Evolutionary conservation across 2,329 filamentous ascomycete genomes (phyloP).

Genomic region (Xylariaceae sp.): DNA sequence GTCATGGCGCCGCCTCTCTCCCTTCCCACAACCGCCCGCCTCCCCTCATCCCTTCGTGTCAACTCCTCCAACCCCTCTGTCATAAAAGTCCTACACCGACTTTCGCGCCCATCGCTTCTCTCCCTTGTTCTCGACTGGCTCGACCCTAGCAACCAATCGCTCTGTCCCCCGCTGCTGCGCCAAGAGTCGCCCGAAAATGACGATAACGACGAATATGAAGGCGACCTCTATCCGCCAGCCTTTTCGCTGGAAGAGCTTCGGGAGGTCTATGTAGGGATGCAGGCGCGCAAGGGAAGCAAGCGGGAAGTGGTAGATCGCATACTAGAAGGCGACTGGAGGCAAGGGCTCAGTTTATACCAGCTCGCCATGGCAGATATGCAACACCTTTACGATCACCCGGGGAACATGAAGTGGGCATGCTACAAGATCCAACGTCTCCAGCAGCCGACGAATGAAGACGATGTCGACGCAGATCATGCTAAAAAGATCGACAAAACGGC

Average conservation of each 20-base stretch:
- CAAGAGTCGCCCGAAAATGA: conserved; percentile 40
- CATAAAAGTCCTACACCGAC: conserved; percentile 59
- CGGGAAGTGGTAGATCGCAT: conserved; percentile 60
- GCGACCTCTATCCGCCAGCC: conserved; percentile 65
- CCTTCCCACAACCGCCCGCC: conserved; percentile 64
- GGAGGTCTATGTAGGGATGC: conserved; percentile 57
- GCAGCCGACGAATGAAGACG: conserved; percentile 37
- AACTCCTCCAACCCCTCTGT: conserved; percentile 60
- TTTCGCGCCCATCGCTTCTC: conserved; percentile 67
- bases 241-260: conserved; percentile 61
- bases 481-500: conserved; percentile 40
- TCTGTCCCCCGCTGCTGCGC: conserved; percentile 55
- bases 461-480: conserved; percentile 25
- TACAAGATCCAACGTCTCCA: conserved; percentile 53
- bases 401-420: conserved; percentile 59
- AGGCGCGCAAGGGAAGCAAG: conserved; percentile 54
- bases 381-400: conserved; percentile 60
- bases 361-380: conserved; percentile 64
- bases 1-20: conserved; percentile 51
- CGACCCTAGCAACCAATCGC: conserved; percentile 55
- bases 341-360: conserved; percentile 60
- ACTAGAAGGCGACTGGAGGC: conserved; percentile 62
- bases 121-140: conserved; percentile 74
- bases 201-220: conserved; percentile 51
- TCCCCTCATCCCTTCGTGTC: conserved; percentile 66